Base-by-base conservation (phyloP, 2,329 filamentous ascomycete genomes). In the Emericellopsis cladophorae region DNA sequence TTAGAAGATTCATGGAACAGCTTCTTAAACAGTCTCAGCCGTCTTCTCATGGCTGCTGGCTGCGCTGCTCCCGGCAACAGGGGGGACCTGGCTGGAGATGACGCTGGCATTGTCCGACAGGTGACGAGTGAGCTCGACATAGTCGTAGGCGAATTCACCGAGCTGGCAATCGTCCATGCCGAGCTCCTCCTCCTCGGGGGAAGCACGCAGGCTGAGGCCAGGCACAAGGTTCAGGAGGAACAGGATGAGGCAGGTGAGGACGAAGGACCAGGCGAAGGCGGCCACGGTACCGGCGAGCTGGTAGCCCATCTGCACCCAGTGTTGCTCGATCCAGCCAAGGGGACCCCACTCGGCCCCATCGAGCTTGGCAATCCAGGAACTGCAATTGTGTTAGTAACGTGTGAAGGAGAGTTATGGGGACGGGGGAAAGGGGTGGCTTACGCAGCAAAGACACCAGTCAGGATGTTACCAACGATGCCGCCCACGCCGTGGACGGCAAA, bases 401-500 rank as follows among this genome's bases (percentile, higher is more conserved):
- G 26, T 22, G 9, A 24, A 18, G 18, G 12, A 3, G 26, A 15
- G 11, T 14, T n/a, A 5, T 21, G 5, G 18, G 18, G 18, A 5
- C 18, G 18, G 5, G 18, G 18, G 5, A 21, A 37, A 11, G 15
- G 29, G 23, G 31, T 29, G 14, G 67, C 70, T 56, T 59, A 76
- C 71, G 82, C 78, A 50, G 76, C 84, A 55, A 90, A 87, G 47
- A 90, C 64, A 47, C 80, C 84, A 42, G 86, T 90, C 61, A 85
- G 69, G 44, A 88, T 61, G 52, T 93, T 84, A 39, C 87, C 87
- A 43, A 82, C 71, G 48, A 92, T 85, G 49, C 87, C 87, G 38
- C 87, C 86, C 47, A 93, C 66, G 54, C 76, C 86, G 74, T 94
- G 87, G 62, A 92, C 85, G 49, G 87, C 87, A 62, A 94, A 92